Conservation (phyloP, 75 land plant species). For the Larix kaempferi region DNA sequence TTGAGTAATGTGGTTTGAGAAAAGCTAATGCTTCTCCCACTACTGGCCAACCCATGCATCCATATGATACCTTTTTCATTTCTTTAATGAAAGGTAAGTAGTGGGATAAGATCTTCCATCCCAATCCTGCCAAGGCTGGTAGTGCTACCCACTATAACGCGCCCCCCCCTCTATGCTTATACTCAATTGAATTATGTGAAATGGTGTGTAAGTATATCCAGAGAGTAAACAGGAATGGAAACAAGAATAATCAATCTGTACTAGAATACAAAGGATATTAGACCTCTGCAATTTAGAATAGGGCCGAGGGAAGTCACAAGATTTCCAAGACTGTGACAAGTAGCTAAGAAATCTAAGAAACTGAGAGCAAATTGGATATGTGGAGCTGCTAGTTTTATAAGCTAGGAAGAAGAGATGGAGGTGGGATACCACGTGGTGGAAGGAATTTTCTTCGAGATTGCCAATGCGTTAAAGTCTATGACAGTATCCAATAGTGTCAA, state of each 20-base stretch:
- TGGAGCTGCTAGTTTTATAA: too few species aligned
- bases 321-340: background rate
- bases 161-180: background rate
- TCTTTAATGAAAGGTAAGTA: constrained; percentile 1
- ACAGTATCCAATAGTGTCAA: too few species aligned
- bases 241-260: background rate
- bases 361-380: background rate
- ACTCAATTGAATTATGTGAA: background rate
- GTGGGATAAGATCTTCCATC: constrained; percentile 5
- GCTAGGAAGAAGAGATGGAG: too few species aligned
- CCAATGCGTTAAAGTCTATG: too few species aligned
- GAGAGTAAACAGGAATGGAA: background rate
- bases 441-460: too few species aligned
- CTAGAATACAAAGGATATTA: background rate
- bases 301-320: background rate
- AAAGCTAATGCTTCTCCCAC: constrained; percentile 63
- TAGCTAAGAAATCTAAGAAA: background rate
- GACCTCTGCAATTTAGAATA: background rate
- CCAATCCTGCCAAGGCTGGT: background rate
- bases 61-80: constrained; percentile 25
- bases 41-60: constrained; percentile 71
- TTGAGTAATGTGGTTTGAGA: constrained; percentile 44
- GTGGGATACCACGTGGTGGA: too few species aligned
- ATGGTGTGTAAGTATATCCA: background rate
- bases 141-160: constrained; percentile 6